Evolutionary conservation across 345 rosid genomes (phyloP).

Genomic region (Gossypium turneri): DNA sequence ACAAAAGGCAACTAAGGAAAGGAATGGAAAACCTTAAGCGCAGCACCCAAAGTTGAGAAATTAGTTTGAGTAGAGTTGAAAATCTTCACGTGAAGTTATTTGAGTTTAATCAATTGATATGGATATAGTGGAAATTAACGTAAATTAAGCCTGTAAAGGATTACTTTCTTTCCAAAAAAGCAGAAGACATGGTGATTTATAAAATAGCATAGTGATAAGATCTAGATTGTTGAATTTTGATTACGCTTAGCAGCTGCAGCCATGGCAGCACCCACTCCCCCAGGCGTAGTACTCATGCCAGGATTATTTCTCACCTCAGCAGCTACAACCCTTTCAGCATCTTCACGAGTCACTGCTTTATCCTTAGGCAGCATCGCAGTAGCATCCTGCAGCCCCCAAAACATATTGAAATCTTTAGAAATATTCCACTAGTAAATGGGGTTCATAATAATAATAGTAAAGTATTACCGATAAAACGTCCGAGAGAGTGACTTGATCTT

Average conservation of each 20-base stretch:
- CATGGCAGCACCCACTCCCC: constrained; percentile 51
- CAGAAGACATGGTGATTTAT: not conserved
- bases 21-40: too few species aligned
- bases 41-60: too few species aligned
- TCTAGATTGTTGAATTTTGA: constrained; percentile 18
- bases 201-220: not conserved
- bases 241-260: constrained; percentile 48
- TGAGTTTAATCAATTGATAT: too few species aligned
- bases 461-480: constrained; percentile 37
- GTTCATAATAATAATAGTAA: too few species aligned
- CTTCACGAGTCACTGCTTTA: constrained; percentile 45
- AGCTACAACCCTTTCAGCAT: constrained; percentile 42
- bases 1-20: too few species aligned
- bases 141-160: too few species aligned
- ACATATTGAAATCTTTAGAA: too few species aligned
- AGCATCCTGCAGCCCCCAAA: constrained; percentile 35
- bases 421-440: not conserved
- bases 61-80: too few species aligned
- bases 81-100: too few species aligned
- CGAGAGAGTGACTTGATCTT: constrained; percentile 34
- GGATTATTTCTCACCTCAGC: constrained; percentile 48
- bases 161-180: too few species aligned
- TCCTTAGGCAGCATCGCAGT: constrained; percentile 36
- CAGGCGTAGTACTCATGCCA: constrained; percentile 40
- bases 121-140: too few species aligned